Evolutionary conservation across 2,329 filamentous ascomycete species (phyloP).

Genomic region (Epichloe sp.): DNA sequence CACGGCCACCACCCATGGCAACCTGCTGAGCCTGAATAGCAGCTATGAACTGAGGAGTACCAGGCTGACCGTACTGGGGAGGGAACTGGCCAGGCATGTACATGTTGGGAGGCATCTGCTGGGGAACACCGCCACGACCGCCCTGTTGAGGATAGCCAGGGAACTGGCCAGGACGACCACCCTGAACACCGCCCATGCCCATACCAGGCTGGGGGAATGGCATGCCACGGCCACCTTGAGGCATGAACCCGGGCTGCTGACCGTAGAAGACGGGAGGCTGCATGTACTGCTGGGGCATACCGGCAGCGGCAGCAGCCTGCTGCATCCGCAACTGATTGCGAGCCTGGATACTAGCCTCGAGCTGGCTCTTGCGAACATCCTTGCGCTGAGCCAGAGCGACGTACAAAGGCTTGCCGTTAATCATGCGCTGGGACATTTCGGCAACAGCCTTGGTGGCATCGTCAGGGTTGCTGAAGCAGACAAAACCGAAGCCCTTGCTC

Average conservation of each 20-base stretch:
- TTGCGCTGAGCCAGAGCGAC: constrained; percentile 98
- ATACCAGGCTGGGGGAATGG: constrained; percentile 52
- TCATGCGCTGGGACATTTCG: constrained; percentile 99
- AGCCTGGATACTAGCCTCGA: constrained; percentile 97
- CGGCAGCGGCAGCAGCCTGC: constrained; percentile 82
- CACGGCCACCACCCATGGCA: constrained; percentile 46
- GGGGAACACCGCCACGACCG: constrained; percentile 74
- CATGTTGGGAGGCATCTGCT: constrained; percentile 78
- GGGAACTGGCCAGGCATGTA: constrained; percentile 76
- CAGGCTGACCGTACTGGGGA: constrained; percentile 66
- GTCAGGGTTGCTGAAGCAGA: constrained; percentile 99
- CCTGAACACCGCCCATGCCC: constrained; percentile 59
- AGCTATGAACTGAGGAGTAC: constrained; percentile 66
- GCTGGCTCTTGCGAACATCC: constrained; percentile 98
- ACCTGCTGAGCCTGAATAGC: constrained; percentile 65
- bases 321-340: constrained; percentile 98
- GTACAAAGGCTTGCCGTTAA: constrained; percentile 91
- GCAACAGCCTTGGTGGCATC: constrained; percentile 98
- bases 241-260: constrained; percentile 59
- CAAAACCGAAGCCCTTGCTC: constrained; percentile 99
- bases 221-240: constrained; percentile 51
- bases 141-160: constrained; percentile 75
- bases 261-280: constrained; percentile 88
- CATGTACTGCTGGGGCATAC: constrained; percentile 80
- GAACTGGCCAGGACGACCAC: constrained; percentile 76